phyloP scores from a whole-genome alignment of 345 rosid species.

The Ricinus communis region DNA sequence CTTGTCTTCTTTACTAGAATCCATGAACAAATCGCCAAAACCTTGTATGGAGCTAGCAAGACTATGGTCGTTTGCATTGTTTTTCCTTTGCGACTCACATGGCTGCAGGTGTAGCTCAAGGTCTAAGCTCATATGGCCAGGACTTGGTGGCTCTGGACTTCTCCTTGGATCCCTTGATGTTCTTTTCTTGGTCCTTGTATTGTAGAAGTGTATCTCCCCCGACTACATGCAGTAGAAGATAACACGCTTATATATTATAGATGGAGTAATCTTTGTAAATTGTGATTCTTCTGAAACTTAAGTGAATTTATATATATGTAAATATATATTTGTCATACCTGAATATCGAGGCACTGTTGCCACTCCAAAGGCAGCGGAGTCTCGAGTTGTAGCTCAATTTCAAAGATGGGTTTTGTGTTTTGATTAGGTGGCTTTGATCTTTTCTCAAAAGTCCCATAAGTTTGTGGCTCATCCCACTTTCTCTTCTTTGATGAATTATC shows the following conservation, averaged over 20 bases:
- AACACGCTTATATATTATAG: no score
- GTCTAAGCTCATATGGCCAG: conserved; percentile 56
- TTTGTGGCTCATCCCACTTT: conserved; percentile 36
- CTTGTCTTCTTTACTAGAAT: conserved; percentile 14
- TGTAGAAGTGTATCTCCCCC: conserved; percentile 64
- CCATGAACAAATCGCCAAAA: conserved; percentile 22
- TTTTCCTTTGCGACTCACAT: conserved; percentile 32
- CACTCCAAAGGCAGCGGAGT: conserved; percentile 53
- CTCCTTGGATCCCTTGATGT: conserved; percentile 50
- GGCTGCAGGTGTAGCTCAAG: conserved; percentile 65
- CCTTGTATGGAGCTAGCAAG: conserved; percentile 9
- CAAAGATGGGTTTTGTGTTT: conserved; percentile 27
- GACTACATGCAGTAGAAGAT: conserved; percentile 40
- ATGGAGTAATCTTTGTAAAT: no score
- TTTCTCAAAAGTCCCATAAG: conserved; percentile 24
- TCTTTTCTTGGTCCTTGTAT: conserved; percentile 55
- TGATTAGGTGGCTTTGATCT: conserved; percentile 23
- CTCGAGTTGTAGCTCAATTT: conserved; percentile 50
- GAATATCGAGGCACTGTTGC: conserved; percentile 60
- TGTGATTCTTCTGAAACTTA: no score
- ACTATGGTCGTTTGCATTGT: conserved; percentile 11
- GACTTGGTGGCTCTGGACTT: conserved; percentile 29
- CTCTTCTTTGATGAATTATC: conserved; percentile 52
- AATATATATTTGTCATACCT: conserved; percentile 40
- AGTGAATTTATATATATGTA: not conserved